Evolutionary conservation across 345 rosid genomes (phyloP).

Genomic region (Eucalyptus guilfoylei): DNA sequence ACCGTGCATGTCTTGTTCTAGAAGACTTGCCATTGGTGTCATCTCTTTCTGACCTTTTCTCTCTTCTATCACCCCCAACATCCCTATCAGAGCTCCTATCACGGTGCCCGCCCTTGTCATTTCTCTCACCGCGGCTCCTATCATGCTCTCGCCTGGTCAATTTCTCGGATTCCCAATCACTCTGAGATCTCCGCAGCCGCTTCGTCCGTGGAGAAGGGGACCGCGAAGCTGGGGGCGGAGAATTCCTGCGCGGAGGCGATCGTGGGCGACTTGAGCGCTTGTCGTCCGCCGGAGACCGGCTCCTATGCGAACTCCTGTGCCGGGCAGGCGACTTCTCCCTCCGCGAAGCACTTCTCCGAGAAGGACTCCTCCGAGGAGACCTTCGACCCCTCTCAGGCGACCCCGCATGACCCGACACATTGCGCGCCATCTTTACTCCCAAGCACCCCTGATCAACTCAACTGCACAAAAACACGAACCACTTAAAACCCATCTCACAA

Average conservation of each 20-base stretch:
- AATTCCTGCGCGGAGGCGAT: constrained; percentile 22
- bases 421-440: constrained; percentile 27
- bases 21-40: constrained; percentile 35
- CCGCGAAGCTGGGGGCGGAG: constrained; percentile 14
- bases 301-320: constrained; percentile 25
- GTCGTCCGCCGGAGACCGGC: constrained; percentile 22
- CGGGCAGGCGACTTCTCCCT: constrained; percentile 32
- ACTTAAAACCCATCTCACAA: background rate
- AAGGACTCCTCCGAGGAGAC: constrained; percentile 9
- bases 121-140: constrained; percentile 21
- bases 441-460: background rate
- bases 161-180: constrained; percentile 37
- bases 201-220: constrained; percentile 74
- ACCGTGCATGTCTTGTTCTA: constrained; percentile 28
- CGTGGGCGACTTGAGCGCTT: constrained; percentile 11
- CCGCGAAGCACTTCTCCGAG: constrained; percentile 8
- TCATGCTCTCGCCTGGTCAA: constrained; percentile 35
- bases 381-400: constrained; percentile 33
- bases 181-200: constrained; percentile 43
- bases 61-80: constrained; percentile 32
- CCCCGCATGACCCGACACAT: constrained; percentile 11
- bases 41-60: constrained; percentile 42
- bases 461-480: background rate
- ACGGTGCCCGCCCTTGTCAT: constrained; percentile 20
- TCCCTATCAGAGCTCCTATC: constrained; percentile 33